Evolutionary conservation across 1,284 basidiomycete species (phyloP).

Genomic region (Puccinia horiana): DNA sequence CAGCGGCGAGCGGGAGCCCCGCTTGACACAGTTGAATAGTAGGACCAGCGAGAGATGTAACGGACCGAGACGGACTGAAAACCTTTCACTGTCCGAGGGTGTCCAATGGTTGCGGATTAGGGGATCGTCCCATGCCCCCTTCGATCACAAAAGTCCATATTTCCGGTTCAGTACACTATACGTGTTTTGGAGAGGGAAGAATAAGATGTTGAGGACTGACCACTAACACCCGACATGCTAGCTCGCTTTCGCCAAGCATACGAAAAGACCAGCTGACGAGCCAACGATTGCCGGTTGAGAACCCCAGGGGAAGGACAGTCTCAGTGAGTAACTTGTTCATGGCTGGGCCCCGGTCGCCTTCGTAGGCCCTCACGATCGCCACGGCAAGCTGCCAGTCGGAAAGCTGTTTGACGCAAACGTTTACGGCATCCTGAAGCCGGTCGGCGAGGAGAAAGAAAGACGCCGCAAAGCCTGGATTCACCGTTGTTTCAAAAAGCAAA

Average conservation of each 20-base stretch:
- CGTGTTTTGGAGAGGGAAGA: not conserved
- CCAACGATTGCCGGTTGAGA: conserved; percentile 84
- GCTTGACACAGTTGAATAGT: conserved; percentile 23
- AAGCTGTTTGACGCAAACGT: conserved; percentile 83
- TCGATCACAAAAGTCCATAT: not conserved
- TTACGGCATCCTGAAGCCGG: conserved; percentile 84
- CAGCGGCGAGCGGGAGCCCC: not conserved
- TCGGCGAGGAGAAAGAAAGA: conserved; percentile 94
- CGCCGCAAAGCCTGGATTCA: conserved; percentile 78
- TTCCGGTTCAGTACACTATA: not conserved
- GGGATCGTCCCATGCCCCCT: conserved; percentile 26
- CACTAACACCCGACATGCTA: conserved; percentile 79
- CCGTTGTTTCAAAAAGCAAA: not conserved
- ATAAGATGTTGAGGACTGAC: conserved; percentile 59
- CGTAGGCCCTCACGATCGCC: conserved; percentile 78
- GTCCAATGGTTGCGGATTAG: not conserved
- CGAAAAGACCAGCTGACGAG: conserved; percentile 97
- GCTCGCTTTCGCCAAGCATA: conserved; percentile 77
- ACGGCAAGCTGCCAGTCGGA: conserved; percentile 86
- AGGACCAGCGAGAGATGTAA: conserved; percentile 28
- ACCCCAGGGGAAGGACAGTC: conserved; percentile 78
- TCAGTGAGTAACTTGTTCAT: conserved; percentile 70
- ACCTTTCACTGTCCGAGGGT: not conserved
- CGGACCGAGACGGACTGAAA: conserved; percentile 19
- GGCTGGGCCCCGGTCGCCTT: conserved; percentile 79